Percentiles rank a stretch among this genome's conserved stretches.
phyloP scores from a whole-genome alignment of 495 filamentous ascomycete genomes.

The Letharia columbiana region DNA sequence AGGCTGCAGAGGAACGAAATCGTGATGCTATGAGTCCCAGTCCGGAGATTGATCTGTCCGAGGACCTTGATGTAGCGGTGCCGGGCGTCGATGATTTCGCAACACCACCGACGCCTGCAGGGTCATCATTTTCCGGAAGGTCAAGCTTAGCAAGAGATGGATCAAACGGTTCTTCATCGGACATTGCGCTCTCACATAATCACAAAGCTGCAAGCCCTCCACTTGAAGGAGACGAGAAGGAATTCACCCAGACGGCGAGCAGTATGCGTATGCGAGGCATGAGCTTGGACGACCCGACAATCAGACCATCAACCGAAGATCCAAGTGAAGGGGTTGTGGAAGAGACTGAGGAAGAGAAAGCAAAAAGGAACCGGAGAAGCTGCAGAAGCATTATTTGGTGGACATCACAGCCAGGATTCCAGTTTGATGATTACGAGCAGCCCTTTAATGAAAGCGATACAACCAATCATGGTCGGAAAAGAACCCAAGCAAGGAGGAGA shows the following conservation, averaged over 20 bases:
- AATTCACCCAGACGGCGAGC: conserved; percentile 91
- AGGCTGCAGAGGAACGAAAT: conserved; percentile 60
- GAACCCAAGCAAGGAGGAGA: conserved; percentile 24
- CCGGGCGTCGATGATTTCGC: conserved; percentile 40
- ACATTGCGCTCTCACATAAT: conserved; percentile 47
- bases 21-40: conserved; percentile 75
- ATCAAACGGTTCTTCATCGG: conserved; percentile 30
- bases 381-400: conserved; percentile 46
- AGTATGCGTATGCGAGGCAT: conserved; percentile 70
- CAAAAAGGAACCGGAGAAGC: conserved; percentile 44
- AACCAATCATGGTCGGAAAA: conserved; percentile 9
- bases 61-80: conserved; percentile 56
- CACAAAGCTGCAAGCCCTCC: conserved; percentile 71
- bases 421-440: conserved; percentile 30
- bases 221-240: conserved; percentile 89
- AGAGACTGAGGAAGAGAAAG: conserved; percentile 39
- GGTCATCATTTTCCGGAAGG: conserved; percentile 50
- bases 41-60: conserved; percentile 87
- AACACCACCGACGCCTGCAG: conserved; percentile 45
- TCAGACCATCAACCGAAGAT: conserved; percentile 29
- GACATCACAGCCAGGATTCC: conserved; percentile 28
- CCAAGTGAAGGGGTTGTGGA: conserved; percentile 26
- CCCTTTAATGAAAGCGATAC: conserved; percentile 31
- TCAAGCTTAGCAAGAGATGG: conserved; percentile 30
- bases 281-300: conserved; percentile 38